Conservation (phyloP, 441 rosid genomes). For the Gossypium schwendimanii region DNA sequence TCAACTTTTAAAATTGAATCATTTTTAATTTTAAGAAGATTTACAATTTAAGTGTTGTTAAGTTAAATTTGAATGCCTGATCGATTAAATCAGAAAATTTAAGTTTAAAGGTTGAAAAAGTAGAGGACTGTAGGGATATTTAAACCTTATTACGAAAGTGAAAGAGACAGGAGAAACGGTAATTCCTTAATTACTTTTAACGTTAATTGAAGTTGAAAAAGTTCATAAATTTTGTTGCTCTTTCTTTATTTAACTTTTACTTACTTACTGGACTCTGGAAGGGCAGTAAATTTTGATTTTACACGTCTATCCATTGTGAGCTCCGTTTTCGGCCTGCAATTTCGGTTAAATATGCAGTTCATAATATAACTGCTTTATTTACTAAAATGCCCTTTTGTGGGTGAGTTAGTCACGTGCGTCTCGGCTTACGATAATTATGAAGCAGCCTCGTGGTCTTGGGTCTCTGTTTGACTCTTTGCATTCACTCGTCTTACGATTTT, state of each 20-base stretch:
- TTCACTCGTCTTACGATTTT: background rate
- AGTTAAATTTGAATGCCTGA: no score
- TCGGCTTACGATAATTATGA: constrained; percentile 14
- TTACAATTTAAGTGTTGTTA: no score
- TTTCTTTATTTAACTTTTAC: background rate
- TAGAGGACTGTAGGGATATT: no score
- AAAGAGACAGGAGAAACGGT: background rate
- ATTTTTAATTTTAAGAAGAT: no score
- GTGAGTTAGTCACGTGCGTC: constrained; percentile 16
- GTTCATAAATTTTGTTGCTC: background rate
- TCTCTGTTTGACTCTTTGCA: background rate
- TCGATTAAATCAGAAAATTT: no score
- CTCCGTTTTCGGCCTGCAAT: constrained; percentile 1
- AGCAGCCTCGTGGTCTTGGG: background rate
- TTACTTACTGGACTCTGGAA: background rate
- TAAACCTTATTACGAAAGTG: background rate
- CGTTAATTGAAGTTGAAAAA: background rate
- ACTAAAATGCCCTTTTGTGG: background rate
- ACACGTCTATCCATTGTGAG: background rate
- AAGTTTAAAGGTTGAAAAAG: no score
- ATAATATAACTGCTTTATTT: background rate
- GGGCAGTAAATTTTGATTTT: background rate
- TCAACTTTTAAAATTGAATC: no score
- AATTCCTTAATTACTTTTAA: background rate
- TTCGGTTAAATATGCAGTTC: no score